A percentile compares a stretch with the other conserved stretches of the same genome.
phyloP scores from a whole-genome alignment of 768 basidiomycete genomes.

The Kwoniella mangroviensis region DNA sequence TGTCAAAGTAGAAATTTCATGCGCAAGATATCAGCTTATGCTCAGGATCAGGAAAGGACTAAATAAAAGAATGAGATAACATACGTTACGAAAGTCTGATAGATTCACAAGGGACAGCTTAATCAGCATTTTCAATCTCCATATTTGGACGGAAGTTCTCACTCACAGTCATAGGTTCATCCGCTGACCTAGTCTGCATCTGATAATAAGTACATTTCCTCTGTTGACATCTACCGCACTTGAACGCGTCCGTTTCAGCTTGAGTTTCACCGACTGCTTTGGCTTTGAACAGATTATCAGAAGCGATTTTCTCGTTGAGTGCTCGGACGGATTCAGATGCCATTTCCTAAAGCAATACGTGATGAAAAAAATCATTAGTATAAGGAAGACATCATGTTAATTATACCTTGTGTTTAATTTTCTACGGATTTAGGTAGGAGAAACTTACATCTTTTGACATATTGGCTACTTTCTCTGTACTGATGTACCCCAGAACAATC shows the following conservation, averaged over 20 bases:
- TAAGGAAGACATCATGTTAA: neutral
- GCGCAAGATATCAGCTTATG: neutral
- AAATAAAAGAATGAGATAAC: constrained; percentile 42
- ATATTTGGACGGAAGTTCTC: neutral
- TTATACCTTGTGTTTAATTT: too few relatives aligned
- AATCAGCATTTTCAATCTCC: neutral
- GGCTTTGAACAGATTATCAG: constrained; percentile 87
- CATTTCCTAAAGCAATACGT: constrained; percentile 72
- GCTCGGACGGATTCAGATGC: constrained; percentile 89
- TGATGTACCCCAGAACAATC: constrained; percentile 79
- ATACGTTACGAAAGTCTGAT: constrained; percentile 85
- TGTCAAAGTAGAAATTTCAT: neutral
- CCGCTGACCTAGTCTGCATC: constrained; percentile 95
- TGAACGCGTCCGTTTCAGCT: constrained; percentile 92
- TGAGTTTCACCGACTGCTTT: constrained; percentile 76
- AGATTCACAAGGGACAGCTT: neutral
- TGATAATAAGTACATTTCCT: constrained; percentile 79
- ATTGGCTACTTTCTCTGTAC: constrained; percentile 69
- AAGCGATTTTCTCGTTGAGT: constrained; percentile 77
- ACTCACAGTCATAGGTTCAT: constrained; percentile 96
- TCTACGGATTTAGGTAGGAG: too few relatives aligned
- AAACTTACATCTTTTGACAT: constrained; percentile 78
- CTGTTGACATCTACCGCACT: constrained; percentile 93
- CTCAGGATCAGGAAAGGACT: constrained; percentile 1
- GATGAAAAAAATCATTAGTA: neutral